Evolutionary conservation across 2,329 filamentous ascomycete genomes (phyloP), one percentile per base, ranked within the genome.

Genomic region (Hirsutella minnesotensis): DNA sequence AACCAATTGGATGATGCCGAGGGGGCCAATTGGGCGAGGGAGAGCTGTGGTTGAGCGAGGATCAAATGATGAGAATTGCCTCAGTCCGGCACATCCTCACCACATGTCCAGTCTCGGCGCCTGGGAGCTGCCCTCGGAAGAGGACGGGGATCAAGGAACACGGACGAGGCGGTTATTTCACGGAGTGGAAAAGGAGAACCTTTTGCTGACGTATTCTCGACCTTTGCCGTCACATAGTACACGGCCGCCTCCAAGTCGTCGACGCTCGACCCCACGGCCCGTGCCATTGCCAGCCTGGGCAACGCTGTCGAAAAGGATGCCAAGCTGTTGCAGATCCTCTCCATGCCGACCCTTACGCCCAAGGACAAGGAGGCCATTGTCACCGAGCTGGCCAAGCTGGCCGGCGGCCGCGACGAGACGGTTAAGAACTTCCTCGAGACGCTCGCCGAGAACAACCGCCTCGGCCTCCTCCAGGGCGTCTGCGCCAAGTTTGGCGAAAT

Each of bases 401-500:
- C 83, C 51, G 83, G 83, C 55, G 67, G 69, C 53, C 75, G 81
- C 64, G 86, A 85, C 62, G 79, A 86, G 61, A 86, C 89, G 50
- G 72, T 96, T 66, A 88, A 92, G 81, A 94, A 95, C 78, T 89
- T 98, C 74, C 78, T 98, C 56, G 62, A 72, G 45, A 85, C 90
- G 45, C 78, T 98, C 46, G 90, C 92, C 53, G 86, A 92, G 72
- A 94, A 98, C 81, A 98, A 98, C 80, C 80, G 92, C 54, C 75
- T 98, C 54, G 80, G 81, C 51, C 72, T 92, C 49, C 76, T 98
- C 49, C 75, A 82, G 65, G 81, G 82, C 55, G 83, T 96, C 50
- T 81, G 79, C 62, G 78, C 84, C 61, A 95, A 96, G 78, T 98
- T 95, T 60, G 73, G 62, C 53, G 75, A 81, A 62, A 71, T 98